Evolutionary conservation across 345 rosid genomes (phyloP).

Genomic region (Eucalyptus sideroxylon): DNA sequence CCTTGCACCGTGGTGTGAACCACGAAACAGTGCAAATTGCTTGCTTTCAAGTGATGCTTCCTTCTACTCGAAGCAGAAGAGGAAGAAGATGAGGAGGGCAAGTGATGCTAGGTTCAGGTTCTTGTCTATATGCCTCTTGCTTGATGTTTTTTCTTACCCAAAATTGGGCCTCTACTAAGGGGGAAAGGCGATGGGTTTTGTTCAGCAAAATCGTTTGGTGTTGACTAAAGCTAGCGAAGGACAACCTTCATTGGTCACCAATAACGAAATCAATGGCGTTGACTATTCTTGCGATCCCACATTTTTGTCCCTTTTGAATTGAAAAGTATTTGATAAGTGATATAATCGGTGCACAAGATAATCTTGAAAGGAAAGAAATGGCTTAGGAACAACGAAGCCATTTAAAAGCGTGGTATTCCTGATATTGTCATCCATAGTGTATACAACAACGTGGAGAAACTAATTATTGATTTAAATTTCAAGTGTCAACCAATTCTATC

Average conservation of each 20-base stretch:
- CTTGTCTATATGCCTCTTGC: not conserved
- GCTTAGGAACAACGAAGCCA: not conserved
- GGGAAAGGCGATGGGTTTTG: no score
- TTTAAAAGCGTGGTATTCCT: not conserved
- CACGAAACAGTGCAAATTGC: slow-evolving; percentile 23
- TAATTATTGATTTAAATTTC: not conserved
- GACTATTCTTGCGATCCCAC: not conserved
- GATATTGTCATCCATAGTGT: no score
- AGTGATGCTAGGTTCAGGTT: not conserved
- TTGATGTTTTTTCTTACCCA: not conserved
- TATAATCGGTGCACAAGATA: not conserved
- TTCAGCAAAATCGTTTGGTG: not conserved
- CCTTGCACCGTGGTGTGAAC: slow-evolving; percentile 22
- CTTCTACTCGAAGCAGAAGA: not conserved
- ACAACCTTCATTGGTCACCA: not conserved
- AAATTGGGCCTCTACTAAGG: no score
- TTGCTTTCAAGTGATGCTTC: not conserved
- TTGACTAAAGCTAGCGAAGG: not conserved
- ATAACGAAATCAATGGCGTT: not conserved
- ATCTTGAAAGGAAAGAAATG: not conserved
- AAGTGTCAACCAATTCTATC: not conserved
- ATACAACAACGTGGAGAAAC: not conserved
- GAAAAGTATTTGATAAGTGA: not conserved
- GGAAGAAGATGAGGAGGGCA: not conserved
- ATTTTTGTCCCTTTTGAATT: not conserved